phyloP scores from a whole-genome alignment of 257 asterid genomes.

The Solanum verrucosum region DNA sequence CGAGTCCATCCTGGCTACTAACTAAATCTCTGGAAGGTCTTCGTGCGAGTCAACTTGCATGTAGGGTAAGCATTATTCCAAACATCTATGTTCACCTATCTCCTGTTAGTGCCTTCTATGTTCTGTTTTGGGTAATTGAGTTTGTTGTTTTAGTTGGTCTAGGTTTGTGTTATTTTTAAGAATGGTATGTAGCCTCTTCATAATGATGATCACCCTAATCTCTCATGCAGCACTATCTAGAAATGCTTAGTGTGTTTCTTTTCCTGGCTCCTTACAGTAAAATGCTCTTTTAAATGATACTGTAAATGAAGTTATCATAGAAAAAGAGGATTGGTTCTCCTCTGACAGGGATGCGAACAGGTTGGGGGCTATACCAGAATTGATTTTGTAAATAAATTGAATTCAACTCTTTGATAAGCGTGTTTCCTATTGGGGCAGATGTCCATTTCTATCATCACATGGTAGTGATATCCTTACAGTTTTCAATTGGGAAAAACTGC shows the following conservation, averaged over 20 bases:
- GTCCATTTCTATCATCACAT: neutral
- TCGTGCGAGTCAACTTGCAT: too few species aligned
- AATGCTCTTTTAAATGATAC: neutral
- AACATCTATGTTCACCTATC: too few species aligned
- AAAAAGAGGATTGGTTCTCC: neutral
- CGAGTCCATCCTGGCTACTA: too few species aligned
- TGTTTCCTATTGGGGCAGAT: too few species aligned
- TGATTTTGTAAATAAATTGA: neutral
- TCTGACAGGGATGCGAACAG: neutral
- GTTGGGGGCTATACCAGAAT: neutral
- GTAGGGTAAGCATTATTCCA: too few species aligned
- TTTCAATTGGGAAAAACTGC: neutral
- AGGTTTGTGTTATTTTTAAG: too few species aligned
- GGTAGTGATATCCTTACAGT: neutral
- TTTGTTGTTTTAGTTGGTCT: too few species aligned
- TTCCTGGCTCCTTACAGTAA: neutral
- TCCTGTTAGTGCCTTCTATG: too few species aligned
- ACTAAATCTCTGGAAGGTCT: too few species aligned
- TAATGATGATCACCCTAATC: neutral
- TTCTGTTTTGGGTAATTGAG: too few species aligned
- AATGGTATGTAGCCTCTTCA: neutral
- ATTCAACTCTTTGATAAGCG: neutral
- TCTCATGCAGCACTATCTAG: neutral
- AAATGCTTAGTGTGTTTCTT: neutral
- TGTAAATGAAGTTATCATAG: neutral